Conservation (phyloP, 148 eudicot species). For the Limonium bicolor region DNA sequence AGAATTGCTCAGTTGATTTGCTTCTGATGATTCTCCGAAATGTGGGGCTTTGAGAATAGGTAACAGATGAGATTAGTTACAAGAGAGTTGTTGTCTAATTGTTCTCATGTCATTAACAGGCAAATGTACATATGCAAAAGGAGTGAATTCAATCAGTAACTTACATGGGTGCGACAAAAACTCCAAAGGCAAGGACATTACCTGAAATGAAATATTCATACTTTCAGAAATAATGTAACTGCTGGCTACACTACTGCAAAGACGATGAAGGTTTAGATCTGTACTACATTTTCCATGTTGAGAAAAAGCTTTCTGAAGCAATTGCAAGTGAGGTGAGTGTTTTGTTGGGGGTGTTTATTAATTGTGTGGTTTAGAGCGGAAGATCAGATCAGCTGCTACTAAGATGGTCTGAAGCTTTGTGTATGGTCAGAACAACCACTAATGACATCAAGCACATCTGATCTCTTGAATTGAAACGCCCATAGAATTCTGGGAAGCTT, state of each 20-base stretch:
- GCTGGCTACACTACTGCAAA: no score
- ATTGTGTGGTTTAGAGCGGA: neutral
- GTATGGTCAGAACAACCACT: no score
- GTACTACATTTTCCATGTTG: no score
- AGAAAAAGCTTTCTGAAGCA: neutral
- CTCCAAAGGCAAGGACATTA: constrained; percentile 29
- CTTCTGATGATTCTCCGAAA: constrained; percentile 25
- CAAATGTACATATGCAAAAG: neutral
- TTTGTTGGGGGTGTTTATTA: neutral
- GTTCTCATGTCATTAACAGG: neutral
- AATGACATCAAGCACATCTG: no score
- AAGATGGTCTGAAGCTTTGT: no score
- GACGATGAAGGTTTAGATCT: no score
- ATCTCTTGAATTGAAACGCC: no score
- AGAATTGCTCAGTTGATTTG: constrained; percentile 33
- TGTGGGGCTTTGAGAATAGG: constrained; percentile 26
- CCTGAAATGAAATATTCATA: constrained; percentile 19
- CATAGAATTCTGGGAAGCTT: no score
- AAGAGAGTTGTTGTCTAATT: neutral
- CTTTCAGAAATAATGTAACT: neutral
- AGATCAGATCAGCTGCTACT: no score
- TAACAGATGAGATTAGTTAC: neutral
- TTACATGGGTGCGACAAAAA: constrained; percentile 39
- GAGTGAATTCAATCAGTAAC: no score
- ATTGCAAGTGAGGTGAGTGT: neutral